Conservation (phyloP, 495 filamentous ascomycete genomes). For the Friedmanniomyces simplex region DNA sequence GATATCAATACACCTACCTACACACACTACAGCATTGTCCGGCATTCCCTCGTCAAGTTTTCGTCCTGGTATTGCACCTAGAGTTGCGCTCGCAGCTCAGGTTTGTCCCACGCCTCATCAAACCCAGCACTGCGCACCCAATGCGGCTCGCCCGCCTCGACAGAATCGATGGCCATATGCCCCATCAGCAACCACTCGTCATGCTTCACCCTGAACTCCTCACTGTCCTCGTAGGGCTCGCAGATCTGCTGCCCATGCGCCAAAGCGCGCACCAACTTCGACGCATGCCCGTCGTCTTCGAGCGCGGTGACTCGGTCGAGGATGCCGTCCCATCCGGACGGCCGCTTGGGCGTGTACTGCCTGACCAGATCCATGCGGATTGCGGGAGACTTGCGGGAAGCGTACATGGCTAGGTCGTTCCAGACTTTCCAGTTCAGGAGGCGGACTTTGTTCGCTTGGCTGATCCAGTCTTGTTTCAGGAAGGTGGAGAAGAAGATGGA, state of each 20-base stretch:
- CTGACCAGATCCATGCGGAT: conserved; percentile 45
- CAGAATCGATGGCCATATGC: conserved; percentile 50
- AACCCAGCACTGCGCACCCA: conserved; percentile 49
- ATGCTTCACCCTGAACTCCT: conserved; percentile 46
- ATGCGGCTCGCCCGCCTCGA: conserved; percentile 31
- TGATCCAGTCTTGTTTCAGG: conserved; percentile 32
- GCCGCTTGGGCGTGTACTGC: conserved; percentile 39
- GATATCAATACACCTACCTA: neutral
- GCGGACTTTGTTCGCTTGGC: conserved; percentile 44
- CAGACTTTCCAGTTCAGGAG: conserved; percentile 68
- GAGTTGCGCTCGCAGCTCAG: conserved; percentile 20
- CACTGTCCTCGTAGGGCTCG: conserved; percentile 36
- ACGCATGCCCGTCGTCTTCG: conserved; percentile 67
- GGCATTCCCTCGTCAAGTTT: neutral
- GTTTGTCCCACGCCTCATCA: conserved; percentile 45
- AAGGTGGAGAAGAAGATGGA: conserved; percentile 54
- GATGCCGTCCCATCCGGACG: conserved; percentile 43
- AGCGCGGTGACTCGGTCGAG: conserved; percentile 43
- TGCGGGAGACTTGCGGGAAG: conserved; percentile 46
- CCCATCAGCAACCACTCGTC: conserved; percentile 62
- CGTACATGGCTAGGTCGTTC: conserved; percentile 57
- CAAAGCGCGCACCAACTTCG: conserved; percentile 63
- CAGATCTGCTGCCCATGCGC: conserved; percentile 45
- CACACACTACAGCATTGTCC: neutral
- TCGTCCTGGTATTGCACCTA: neutral